Evolutionary conservation across 2,329 filamentous ascomycete genomes (phyloP).

Genomic region (Sporothrix globosa): DNA sequence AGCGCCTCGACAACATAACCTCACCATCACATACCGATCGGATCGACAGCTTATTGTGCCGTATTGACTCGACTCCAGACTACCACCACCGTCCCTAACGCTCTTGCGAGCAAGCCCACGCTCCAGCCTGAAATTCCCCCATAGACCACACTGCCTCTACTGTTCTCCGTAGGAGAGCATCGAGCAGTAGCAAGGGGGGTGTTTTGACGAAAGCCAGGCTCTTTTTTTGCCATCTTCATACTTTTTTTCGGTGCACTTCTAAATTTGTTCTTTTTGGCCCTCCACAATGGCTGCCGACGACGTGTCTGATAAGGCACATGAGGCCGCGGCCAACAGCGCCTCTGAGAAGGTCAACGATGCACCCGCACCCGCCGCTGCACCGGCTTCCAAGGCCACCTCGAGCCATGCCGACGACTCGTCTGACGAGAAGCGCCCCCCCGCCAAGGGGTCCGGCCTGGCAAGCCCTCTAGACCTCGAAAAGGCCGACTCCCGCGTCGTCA

Average conservation of each 20-base stretch:
- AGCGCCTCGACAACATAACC: neutral
- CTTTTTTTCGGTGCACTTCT: neutral
- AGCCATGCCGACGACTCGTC: conserved; percentile 46
- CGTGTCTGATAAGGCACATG: conserved; percentile 34
- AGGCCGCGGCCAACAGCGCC: conserved; percentile 31
- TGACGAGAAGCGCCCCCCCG: conserved; percentile 16
- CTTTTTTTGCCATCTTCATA: neutral
- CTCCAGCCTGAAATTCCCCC: neutral
- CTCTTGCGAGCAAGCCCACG: conserved; percentile 4
- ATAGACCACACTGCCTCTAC: neutral
- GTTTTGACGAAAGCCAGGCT: neutral
- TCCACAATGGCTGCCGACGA: conserved; percentile 31
- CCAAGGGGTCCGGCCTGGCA: conserved; percentile 11
- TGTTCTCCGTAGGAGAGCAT: conserved; percentile 15
- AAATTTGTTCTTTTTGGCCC: too few relatives aligned
- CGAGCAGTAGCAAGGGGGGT: conserved; percentile 5
- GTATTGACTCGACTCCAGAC: conserved; percentile 48
- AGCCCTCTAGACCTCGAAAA: conserved; percentile 43
- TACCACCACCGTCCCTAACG: neutral
- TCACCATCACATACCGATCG: conserved; percentile 20
- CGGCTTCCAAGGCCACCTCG: conserved; percentile 42
- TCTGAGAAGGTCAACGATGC: neutral
- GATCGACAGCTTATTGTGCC: neutral
- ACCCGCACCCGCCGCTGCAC: neutral
- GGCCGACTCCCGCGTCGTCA: conserved; percentile 50